These are phyloP conservation scores for Wickerhamiella sergipiensis DNA, from an alignment of 805 yeast species.

Conservation along the genomic window DNA sequence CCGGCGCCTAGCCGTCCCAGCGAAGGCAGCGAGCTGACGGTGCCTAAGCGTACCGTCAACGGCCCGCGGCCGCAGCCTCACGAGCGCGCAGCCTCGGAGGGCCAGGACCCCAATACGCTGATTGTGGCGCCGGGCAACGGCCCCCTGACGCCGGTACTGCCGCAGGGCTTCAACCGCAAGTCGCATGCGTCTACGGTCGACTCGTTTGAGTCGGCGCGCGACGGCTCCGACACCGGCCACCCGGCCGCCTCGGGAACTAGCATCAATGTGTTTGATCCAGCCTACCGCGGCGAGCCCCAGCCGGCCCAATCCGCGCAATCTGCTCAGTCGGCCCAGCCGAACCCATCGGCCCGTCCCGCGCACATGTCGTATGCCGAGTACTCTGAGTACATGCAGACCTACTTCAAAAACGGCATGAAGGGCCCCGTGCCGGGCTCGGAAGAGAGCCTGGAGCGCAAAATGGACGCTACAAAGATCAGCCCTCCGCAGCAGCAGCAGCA, in stretches of 20 bases:
- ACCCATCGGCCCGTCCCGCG: slow-evolving; percentile 4
- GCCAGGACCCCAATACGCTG: slow-evolving; percentile 23
- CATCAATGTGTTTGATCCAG: slow-evolving; percentile 16
- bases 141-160: slow-evolving; percentile 18
- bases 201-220: slow-evolving; percentile 19
- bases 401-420: slow-evolving; percentile 7
- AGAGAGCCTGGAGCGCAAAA: not conserved
- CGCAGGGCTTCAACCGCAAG: slow-evolving; percentile 6
- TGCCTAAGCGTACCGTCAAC: not conserved
- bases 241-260: not conserved
- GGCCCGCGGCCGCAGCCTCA: slow-evolving; percentile 11
- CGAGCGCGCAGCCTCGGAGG: slow-evolving; percentile 23
- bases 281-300: slow-evolving; percentile 4
- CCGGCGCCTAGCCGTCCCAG: not conserved
- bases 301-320: not conserved
- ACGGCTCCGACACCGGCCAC: slow-evolving; percentile 11
- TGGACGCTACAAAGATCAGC: not conserved
- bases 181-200: slow-evolving; percentile 13
- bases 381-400: slow-evolving; percentile 19
- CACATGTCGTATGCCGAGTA: slow-evolving; percentile 19
- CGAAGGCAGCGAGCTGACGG: not conserved
- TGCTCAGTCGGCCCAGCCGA: too few species aligned
- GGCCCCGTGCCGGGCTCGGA: not conserved
- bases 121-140: slow-evolving; percentile 14
- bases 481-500: not conserved